Conservation (phyloP, 208 protist species). For the Leishmania turanica region DNA sequence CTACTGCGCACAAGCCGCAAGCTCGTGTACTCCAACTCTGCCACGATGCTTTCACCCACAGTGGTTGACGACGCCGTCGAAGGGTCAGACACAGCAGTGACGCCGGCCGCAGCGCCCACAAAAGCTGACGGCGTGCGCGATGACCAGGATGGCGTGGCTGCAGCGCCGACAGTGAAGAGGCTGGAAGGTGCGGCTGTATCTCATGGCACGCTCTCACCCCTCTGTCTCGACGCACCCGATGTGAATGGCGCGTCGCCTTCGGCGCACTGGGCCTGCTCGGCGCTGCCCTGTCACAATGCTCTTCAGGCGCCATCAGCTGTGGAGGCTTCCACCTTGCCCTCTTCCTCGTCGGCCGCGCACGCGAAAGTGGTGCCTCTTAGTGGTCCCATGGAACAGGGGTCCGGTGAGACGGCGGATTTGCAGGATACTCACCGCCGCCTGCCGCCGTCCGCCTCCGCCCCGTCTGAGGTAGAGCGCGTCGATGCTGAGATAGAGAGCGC, state of each 20-base stretch:
- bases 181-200: not conserved
- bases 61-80: not conserved
- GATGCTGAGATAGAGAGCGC: constrained; percentile 17
- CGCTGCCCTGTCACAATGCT: not conserved
- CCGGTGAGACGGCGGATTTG: not conserved
- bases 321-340: not conserved
- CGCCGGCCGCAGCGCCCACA: not conserved
- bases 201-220: not conserved
- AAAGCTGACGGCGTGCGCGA: not conserved
- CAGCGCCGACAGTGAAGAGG: not conserved
- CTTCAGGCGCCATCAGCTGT: not conserved
- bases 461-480: not conserved
- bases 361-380: not conserved
- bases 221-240: not conserved
- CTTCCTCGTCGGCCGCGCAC: not conserved
- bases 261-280: not conserved
- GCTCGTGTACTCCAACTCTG: constrained; percentile 8
- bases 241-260: not conserved
- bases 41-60: not conserved
- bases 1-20: constrained; percentile 17
- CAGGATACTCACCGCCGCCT: constrained; percentile 3
- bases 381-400: not conserved
- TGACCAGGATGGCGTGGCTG: not conserved
- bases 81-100: not conserved
- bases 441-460: constrained; percentile 4